Percentiles rank a stretch among this genome's conserved stretches.
Conservation (phyloP, 2,329 filamentous ascomycete genomes). For the Endothia cerciana region DNA sequence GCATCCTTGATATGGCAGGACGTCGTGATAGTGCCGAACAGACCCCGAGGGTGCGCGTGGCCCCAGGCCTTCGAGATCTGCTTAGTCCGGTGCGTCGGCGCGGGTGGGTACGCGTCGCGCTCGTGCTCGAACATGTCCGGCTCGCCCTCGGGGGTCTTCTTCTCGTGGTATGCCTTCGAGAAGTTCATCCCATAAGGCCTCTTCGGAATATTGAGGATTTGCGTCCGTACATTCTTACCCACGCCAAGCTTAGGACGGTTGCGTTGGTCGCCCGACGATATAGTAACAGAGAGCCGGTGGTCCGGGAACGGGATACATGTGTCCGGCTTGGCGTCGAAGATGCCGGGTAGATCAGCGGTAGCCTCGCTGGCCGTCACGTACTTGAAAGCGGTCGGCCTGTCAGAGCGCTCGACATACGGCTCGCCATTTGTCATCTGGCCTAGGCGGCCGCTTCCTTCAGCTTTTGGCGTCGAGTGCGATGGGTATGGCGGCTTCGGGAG, state of each 20-base stretch:
- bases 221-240: slow-evolving; percentile 39
- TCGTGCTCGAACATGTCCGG: slow-evolving; percentile 45
- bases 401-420: slow-evolving; percentile 58
- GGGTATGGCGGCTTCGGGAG: slow-evolving; percentile 60
- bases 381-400: slow-evolving; percentile 61
- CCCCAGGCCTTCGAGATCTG: slow-evolving; percentile 51
- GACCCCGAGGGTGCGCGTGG: slow-evolving; percentile 53
- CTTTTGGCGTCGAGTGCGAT: slow-evolving; percentile 64
- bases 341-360: slow-evolving; percentile 62
- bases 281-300: slow-evolving; percentile 57
- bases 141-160: slow-evolving; percentile 35
- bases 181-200: slow-evolving; percentile 60
- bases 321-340: slow-evolving; percentile 64
- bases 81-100: slow-evolving; percentile 49
- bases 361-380: slow-evolving; percentile 58
- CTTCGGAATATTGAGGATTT: slow-evolving; percentile 63
- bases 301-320: slow-evolving; percentile 70
- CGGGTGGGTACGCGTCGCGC: slow-evolving; percentile 44
- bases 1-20: slow-evolving; percentile 53
- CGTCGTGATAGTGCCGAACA: slow-evolving; percentile 70
- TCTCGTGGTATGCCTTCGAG: slow-evolving; percentile 44
- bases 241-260: neutral
- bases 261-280: slow-evolving; percentile 38
- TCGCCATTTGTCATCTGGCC: slow-evolving; percentile 64
- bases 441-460: slow-evolving; percentile 44